Conservation (phyloP, 192 early-diverging fungal genomes). For the Entomortierella lignicola region DNA sequence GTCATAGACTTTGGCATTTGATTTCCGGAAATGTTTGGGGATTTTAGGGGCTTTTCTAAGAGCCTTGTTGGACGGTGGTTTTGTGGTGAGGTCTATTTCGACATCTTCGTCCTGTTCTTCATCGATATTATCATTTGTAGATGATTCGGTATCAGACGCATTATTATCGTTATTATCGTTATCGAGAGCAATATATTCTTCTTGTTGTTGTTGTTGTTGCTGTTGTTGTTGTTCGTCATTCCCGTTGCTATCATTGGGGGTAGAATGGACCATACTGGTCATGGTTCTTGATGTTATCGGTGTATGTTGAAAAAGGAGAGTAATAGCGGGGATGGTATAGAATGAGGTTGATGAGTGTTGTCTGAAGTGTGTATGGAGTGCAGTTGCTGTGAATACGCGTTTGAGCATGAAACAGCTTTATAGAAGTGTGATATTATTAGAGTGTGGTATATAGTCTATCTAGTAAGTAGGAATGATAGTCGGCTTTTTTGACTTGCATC, state of each 20-base stretch:
- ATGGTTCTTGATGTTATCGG: neutral
- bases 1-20: slow-evolving; percentile 39
- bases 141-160: slow-evolving; percentile 37
- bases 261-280: neutral
- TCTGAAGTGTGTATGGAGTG: neutral
- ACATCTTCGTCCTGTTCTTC: too few species aligned
- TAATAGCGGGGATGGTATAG: neutral
- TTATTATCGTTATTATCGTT: too few species aligned
- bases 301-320: neutral
- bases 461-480: neutral
- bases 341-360: neutral
- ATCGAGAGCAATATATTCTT: slow-evolving; percentile 25
- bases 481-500: too few species aligned
- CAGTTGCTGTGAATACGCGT: neutral
- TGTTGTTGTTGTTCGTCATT: neutral
- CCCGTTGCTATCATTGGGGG: neutral
- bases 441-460: too few species aligned
- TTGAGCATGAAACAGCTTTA: too few species aligned
- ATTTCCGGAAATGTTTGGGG: slow-evolving; percentile 43
- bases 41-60: slow-evolving; percentile 11
- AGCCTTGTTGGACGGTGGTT: slow-evolving; percentile 6
- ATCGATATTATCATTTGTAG: too few species aligned
- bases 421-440: neutral
- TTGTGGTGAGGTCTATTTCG: slow-evolving; percentile 29
- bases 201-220: neutral